Evolutionary conservation across 2,329 filamentous ascomycete genomes (phyloP).

Genomic region (Juglanconis juglandina): DNA sequence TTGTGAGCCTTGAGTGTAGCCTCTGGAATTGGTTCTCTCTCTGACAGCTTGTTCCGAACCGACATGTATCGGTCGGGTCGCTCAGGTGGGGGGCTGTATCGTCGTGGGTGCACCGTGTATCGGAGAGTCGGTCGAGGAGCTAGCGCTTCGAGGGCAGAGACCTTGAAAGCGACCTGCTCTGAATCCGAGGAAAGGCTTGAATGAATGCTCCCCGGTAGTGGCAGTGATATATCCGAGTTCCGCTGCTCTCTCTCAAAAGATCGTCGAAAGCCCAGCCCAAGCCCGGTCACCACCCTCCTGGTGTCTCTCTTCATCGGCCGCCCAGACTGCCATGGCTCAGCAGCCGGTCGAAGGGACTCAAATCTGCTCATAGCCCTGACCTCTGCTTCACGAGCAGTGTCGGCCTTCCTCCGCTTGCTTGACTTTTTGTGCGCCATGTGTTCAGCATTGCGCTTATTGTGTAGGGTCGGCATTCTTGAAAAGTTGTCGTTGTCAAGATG

Average conservation of each 20-base stretch:
- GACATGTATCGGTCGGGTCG: slow-evolving; percentile 13
- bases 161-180: slow-evolving; percentile 72
- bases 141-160: slow-evolving; percentile 77
- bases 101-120: slow-evolving; percentile 63
- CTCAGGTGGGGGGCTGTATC: slow-evolving; percentile 33
- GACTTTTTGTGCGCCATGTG: slow-evolving; percentile 65
- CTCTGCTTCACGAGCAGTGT: slow-evolving; percentile 78
- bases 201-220: slow-evolving; percentile 68
- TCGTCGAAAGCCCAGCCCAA: slow-evolving; percentile 40
- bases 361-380: slow-evolving; percentile 78
- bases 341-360: slow-evolving; percentile 61
- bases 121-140: slow-evolving; percentile 81
- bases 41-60: slow-evolving; percentile 37
- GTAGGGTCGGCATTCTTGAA: slow-evolving; percentile 50
- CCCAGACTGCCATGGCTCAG: slow-evolving; percentile 57
- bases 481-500: slow-evolving; percentile 24
- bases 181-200: slow-evolving; percentile 73
- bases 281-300: slow-evolving; percentile 59
- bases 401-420: slow-evolving; percentile 72
- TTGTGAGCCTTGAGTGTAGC: slow-evolving; percentile 59
- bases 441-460: slow-evolving; percentile 59
- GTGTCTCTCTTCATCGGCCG: slow-evolving; percentile 61
- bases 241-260: slow-evolving; percentile 51
- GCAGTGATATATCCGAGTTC: slow-evolving; percentile 71
- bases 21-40: slow-evolving; percentile 55